Percentiles rank a stretch among this genome's conserved stretches.
Conservation (phyloP, 176 grass and related monocot genomes). For the Phyllostachys edulis region DNA sequence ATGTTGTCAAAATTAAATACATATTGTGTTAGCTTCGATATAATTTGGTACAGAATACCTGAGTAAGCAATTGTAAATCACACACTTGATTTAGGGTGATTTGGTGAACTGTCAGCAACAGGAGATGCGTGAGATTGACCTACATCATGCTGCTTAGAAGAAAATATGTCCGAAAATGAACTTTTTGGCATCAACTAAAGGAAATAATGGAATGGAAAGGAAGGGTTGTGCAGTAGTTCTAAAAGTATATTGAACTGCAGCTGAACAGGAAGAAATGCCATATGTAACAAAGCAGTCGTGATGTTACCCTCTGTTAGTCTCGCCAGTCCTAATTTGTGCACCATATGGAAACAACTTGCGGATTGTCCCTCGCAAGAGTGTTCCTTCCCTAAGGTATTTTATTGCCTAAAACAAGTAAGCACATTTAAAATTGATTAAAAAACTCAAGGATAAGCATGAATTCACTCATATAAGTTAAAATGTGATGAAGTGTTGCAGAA, state of each 20-base stretch:
- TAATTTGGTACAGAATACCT: not conserved
- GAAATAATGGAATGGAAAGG: not conserved
- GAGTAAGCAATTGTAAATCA: not conserved
- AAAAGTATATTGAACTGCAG: not conserved
- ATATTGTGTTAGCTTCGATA: not conserved
- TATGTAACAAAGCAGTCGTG: not conserved
- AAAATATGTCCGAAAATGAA: not conserved
- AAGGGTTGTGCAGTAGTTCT: not conserved
- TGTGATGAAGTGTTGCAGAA: no score
- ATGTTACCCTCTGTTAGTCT: slow-evolving; percentile 80
- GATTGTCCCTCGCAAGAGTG: slow-evolving; percentile 73
- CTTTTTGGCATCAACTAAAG: slow-evolving; percentile 10
- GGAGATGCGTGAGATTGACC: no score
- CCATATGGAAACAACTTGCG: slow-evolving; percentile 74
- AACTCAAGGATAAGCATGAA: not conserved
- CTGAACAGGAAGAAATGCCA: slow-evolving; percentile 26
- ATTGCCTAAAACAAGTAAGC: slow-evolving; percentile 50
- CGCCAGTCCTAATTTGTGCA: slow-evolving; percentile 74
- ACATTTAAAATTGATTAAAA: not conserved
- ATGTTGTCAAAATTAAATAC: slow-evolving; percentile 4
- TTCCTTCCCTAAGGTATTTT: slow-evolving; percentile 67
- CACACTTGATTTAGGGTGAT: no score
- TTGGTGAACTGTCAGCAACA: no score
- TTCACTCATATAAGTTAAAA: not conserved
- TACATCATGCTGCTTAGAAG: no score